Base-by-base conservation (phyloP, 768 basidiomycete species). In the Gymnopilus junonius region DNA sequence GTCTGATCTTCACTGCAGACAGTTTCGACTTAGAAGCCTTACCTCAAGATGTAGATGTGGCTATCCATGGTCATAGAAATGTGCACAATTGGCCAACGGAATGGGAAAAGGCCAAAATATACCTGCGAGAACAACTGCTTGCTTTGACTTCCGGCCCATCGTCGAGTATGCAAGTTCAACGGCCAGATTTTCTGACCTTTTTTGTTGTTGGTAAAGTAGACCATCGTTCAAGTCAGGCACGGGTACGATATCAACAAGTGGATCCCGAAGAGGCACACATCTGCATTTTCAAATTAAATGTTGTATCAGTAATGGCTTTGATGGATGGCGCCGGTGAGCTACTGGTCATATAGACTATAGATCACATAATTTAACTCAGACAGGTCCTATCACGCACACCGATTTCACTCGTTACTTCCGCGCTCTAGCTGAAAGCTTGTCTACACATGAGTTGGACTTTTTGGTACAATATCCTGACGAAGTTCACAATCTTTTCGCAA, bases 201-300 rank as follows among this genome's bases (percentile, higher is more conserved):
- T 32, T 6, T 15, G 37, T 57, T 23, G 8, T 31, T 25, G 62
- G 50, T 12, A 46, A 48, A 32, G 29, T 37, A 8, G 55, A 53
- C 14, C 43, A 60, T 32, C 58, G 58, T 15, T 25, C 37, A 46
- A 23, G 43, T 32, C 42, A 5, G 7, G 40, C 58, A 32, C 31
- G 15, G n/a, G 29, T 25, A 40, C 40, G 27, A 55, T 32, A 46
- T 20, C 35, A 29, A 14, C 25, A 17, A 11, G 14, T 27, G 3
- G 58, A 53, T 3, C 39, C 60, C n/a, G 21, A 46, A 11, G 60
- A 42, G 17, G 23, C 29, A 14, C 64, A 65, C 40, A 46, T 14
- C 1, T 65, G 64, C 45, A 25, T 55, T 12, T 65, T 65, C 31
- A 39, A 55, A 34, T 53, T 58, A 8, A 25, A 14, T 11, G 14